Base-by-base conservation (phyloP, 2,329 filamentous ascomycete genomes). In the Cladobotryum mycophilum region DNA sequence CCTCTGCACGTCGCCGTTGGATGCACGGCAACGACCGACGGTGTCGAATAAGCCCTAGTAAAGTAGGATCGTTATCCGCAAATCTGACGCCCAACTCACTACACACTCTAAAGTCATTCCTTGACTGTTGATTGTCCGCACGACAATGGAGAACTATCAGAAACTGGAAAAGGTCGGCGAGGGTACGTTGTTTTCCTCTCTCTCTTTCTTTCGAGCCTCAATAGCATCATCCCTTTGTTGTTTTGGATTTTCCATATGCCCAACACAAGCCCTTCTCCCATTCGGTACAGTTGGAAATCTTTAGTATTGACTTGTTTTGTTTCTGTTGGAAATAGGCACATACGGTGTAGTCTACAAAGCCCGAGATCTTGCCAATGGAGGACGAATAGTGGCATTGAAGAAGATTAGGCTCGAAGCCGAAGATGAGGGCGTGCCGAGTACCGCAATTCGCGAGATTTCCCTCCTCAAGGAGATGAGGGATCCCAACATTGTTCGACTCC, bases 301-400 rank as follows among this genome's bases (percentile, higher is more conserved):
- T 30, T 30, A 6, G 25, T 30, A 30, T 30, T 30, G 25, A 30
- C 25, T 30, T 30, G 4, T 30, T 30, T 30, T 18, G 12, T 40
- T n/a, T 6, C 12, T 18, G 37, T 15, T 40, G 15, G 47, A 34
- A 4, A 45, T 47, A 95, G 90, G 90, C 63, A 96, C 90, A 14
- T 96, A 96, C 67, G 90, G 90, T 69, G 90, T 96, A 56, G 90
- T 96, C 56, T 96, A 96, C 81, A 95, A 95, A 72, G 90, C 90
- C 53, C 84, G 86, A 59, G 90, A 96, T 69, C 85, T 96, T 54
- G 81, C 81, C 58, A 85, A 91, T 64, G 79, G 80, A 58, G 88
- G 88, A 64, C 86, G 88, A 61, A 93, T 96, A 61, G 90, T 96
- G 56, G 90, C 90, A 18, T 76, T 96, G 60, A 96, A 96, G 79